Evolutionary conservation across 805 yeast species (phyloP).

Genomic region (Cyberlindnera mississippiensis): DNA sequence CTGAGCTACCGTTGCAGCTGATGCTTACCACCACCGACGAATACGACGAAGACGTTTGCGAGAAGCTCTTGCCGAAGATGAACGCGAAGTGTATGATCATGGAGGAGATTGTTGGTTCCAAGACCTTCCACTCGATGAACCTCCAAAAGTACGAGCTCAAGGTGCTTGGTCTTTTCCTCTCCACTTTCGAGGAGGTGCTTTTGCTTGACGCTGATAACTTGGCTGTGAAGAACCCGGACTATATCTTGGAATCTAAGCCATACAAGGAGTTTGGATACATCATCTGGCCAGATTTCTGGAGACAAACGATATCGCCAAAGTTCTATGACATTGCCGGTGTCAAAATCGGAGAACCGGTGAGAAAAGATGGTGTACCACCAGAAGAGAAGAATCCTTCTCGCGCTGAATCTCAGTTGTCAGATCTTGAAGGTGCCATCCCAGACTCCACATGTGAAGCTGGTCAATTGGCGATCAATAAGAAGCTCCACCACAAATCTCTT

Average conservation of each 20-base stretch:
- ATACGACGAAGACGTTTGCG: conserved; percentile 43
- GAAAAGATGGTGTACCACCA: conserved; percentile 34
- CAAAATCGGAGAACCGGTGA: conserved; percentile 34
- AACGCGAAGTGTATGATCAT: conserved; percentile 41
- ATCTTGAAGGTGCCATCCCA: conserved; percentile 60
- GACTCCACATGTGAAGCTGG: conserved; percentile 75
- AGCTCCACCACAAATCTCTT: conserved; percentile 53
- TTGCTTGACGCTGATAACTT: conserved; percentile 46
- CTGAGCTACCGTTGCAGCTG: conserved; percentile 41
- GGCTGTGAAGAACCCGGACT: conserved; percentile 43
- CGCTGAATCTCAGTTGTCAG: conserved; percentile 42
- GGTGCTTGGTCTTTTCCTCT: conserved; percentile 40
- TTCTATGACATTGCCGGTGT: conserved; percentile 51
- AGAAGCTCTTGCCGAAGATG: conserved; percentile 34
- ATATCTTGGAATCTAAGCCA: conserved; percentile 42
- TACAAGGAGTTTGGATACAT: conserved; percentile 44
- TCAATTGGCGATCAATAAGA: conserved; percentile 59
- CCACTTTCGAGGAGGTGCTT: conserved; percentile 43
- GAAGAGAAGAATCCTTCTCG: conserved; percentile 43
- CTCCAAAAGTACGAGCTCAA: conserved; percentile 27
- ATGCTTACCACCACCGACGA: conserved; percentile 38
- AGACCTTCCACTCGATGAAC: conserved; percentile 17
- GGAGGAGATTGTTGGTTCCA: conserved; percentile 33
- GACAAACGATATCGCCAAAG: conserved; percentile 60
- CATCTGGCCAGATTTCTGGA: conserved; percentile 73